Percentiles rank a stretch among this genome's conserved stretches.
These are phyloP conservation scores for Lippia alba DNA, from an alignment of 305 asterid species.

Conservation along the genomic window DNA sequence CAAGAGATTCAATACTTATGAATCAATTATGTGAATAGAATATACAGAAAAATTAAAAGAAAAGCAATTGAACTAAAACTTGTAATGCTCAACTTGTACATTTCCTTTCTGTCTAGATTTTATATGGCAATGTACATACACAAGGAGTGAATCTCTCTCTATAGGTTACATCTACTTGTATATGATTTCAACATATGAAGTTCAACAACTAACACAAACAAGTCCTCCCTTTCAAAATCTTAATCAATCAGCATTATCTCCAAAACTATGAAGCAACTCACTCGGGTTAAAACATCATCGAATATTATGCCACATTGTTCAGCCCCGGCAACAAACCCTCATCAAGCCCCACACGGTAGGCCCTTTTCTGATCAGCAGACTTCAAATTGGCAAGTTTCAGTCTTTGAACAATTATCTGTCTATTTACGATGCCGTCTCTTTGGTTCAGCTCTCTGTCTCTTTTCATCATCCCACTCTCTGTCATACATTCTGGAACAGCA, in stretches of 20 bases:
- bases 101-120: neutral
- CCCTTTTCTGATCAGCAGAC: neutral
- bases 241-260: constrained; percentile 27
- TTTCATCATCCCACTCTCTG: constrained; percentile 98
- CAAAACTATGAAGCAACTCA: constrained; percentile 26
- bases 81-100: constrained; percentile 24
- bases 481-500: constrained; percentile 61
- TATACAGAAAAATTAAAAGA: neutral
- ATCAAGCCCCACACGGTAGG: constrained; percentile 2
- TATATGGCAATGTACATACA: constrained; percentile 28
- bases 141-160: constrained; percentile 1
- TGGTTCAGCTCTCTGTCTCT: constrained; percentile 92
- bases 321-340: constrained; percentile 10
- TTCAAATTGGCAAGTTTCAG: constrained; percentile 21
- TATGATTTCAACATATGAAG: constrained; percentile 32
- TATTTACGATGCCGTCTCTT: constrained; percentile 94
- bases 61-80: neutral
- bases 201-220: constrained; percentile 1
- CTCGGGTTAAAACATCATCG: neutral
- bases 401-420: constrained; percentile 1
- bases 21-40: too few relatives aligned
- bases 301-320: neutral
- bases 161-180: constrained; percentile 20
- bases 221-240: constrained; percentile 1
- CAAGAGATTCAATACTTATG: too few relatives aligned